A percentile compares a stretch with the other conserved stretches of the same genome.
Conservation (phyloP, 163 green algal genomes). For the Scenedesmus sp. region DNA sequence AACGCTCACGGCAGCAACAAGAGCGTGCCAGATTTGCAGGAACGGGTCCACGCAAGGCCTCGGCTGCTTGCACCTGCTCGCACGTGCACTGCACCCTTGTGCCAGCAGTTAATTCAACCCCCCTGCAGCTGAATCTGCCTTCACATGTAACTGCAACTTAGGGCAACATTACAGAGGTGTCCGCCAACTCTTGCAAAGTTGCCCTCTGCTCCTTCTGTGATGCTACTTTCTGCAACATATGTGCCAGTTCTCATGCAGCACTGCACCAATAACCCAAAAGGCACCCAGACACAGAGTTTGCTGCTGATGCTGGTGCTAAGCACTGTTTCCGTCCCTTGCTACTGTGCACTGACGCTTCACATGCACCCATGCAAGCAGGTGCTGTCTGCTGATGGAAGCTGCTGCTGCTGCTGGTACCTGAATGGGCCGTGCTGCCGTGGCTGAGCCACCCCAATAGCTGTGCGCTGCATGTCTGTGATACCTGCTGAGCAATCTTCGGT, state of each 20-base stretch:
- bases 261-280: not conserved
- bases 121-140: too few species aligned
- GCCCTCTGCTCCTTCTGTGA: not conserved
- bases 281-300: too few species aligned
- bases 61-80: too few species aligned
- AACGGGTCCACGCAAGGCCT: too few species aligned
- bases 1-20: too few species aligned
- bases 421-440: not conserved
- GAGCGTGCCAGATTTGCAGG: too few species aligned
- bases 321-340: not conserved
- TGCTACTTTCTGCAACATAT: not conserved
- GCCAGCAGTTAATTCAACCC: too few species aligned
- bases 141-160: too few species aligned
- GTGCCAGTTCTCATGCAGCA: not conserved
- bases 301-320: not conserved
- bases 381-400: constrained; percentile 3
- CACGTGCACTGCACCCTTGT: too few species aligned
- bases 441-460: not conserved
- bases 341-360: not conserved
- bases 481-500: not conserved
- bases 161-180: not conserved
- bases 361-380: constrained; percentile 42
- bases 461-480: not conserved
- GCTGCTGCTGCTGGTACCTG: not conserved
- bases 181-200: not conserved